phyloP scores from a whole-genome alignment of 306 rosid genomes.

The Dalbergia oliveri region DNA sequence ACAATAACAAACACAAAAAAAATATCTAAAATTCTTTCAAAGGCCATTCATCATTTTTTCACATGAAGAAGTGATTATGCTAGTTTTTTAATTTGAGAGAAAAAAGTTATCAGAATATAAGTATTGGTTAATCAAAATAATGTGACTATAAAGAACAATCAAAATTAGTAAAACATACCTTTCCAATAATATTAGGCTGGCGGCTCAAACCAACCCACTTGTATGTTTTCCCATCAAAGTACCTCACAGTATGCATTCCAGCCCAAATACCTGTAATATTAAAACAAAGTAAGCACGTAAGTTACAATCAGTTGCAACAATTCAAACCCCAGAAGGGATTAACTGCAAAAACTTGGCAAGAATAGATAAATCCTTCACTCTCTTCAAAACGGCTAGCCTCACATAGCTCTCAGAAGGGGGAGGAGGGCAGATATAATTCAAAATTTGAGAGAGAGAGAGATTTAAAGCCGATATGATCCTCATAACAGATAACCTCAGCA shows the following conservation, averaged over 20 bases:
- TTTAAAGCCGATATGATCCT: neutral
- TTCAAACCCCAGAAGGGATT: slow-evolving; percentile 14
- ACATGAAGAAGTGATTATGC: neutral
- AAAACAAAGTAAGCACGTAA: slow-evolving; percentile 39
- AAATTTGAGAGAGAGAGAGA: too few species aligned
- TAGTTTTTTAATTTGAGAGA: neutral
- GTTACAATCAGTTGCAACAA: slow-evolving; percentile 33
- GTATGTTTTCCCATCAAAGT: slow-evolving; percentile 97
- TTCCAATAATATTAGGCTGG: slow-evolving; percentile 95
- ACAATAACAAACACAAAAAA: slow-evolving; percentile 8
- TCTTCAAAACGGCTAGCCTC: neutral
- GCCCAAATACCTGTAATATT: slow-evolving; percentile 94
- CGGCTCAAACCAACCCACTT: slow-evolving; percentile 99
- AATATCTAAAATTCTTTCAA: neutral
- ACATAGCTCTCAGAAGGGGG: too few species aligned
- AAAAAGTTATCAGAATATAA: neutral
- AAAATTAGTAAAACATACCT: slow-evolving; percentile 60
- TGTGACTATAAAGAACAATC: slow-evolving; percentile 17
- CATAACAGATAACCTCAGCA: neutral
- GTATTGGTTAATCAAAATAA: neutral
- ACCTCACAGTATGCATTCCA: slow-evolving; percentile 96
- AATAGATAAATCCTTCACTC: neutral
- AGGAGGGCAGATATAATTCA: too few species aligned
- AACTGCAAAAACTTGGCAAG: slow-evolving; percentile 18
- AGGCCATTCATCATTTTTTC: too few species aligned